These are phyloP conservation scores for Vaucheria bursata DNA, from an alignment of 352 stramenopile species.

Conservation along the genomic window DNA sequence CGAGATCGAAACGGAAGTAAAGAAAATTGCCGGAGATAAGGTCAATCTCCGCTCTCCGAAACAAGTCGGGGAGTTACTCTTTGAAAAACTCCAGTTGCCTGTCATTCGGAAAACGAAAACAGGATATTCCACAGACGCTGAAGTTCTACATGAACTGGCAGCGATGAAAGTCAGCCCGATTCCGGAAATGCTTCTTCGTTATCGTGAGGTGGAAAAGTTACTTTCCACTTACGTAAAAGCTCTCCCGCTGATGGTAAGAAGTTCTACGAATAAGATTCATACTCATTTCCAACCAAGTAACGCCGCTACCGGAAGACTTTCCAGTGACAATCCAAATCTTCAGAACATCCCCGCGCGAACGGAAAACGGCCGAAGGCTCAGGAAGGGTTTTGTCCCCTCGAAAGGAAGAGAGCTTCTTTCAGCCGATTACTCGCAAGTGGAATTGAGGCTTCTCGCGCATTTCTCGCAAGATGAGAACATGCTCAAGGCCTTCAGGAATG, in stretches of 20 bases:
- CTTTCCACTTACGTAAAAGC: neutral
- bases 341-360: neutral
- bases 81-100: neutral
- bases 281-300: neutral
- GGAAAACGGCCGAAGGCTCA: neutral
- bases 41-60: neutral
- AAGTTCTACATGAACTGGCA: neutral
- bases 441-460: slow-evolving; percentile 46
- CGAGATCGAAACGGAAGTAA: neutral
- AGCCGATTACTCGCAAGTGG: slow-evolving; percentile 49
- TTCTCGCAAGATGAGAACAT: slow-evolving; percentile 32
- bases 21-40: neutral
- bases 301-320: neutral
- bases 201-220: neutral
- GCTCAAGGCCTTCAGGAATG: slow-evolving; percentile 1
- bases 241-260: neutral
- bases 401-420: slow-evolving; percentile 16
- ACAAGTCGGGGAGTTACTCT: neutral
- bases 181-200: neutral
- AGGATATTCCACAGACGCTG: neutral
- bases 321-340: neutral
- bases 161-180: neutral
- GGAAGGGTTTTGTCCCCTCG: slow-evolving; percentile 3
- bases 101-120: neutral
- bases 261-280: neutral